Evolutionary conservation across 495 filamentous ascomycete species (phyloP).

Genomic region (Aspergillus bridgeri): DNA sequence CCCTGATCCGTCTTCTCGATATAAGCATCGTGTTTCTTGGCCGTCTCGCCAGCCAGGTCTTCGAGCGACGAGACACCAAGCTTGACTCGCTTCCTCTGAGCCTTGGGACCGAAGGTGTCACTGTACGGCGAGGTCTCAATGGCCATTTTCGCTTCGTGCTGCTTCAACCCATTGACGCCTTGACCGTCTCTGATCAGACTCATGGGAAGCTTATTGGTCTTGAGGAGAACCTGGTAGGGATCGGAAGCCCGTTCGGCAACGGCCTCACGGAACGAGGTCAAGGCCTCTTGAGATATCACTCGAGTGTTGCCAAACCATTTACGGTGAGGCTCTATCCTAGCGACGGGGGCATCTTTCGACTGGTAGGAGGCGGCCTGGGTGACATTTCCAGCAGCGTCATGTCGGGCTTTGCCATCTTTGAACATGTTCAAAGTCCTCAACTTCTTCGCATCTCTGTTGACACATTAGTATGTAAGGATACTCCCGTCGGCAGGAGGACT

Average conservation of each 20-base stretch:
- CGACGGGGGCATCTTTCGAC: slow-evolving; percentile 71
- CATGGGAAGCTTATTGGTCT: slow-evolving; percentile 92
- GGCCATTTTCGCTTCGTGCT: slow-evolving; percentile 91
- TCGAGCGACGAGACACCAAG: slow-evolving; percentile 73
- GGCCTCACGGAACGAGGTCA: slow-evolving; percentile 83
- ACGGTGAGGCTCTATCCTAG: slow-evolving; percentile 88
- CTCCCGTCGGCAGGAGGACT: not conserved
- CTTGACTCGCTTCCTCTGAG: slow-evolving; percentile 88
- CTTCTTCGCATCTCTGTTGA: slow-evolving; percentile 72
- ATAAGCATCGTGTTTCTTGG: slow-evolving; percentile 74
- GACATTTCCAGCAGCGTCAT: slow-evolving; percentile 73
- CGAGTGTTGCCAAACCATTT: slow-evolving; percentile 78
- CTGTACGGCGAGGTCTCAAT: slow-evolving; percentile 81
- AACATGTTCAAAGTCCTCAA: slow-evolving; percentile 80
- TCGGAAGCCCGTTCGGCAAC: slow-evolving; percentile 87
- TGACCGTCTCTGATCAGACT: slow-evolving; percentile 66
- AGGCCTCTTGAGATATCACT: slow-evolving; percentile 65
- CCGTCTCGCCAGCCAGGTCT: slow-evolving; percentile 76
- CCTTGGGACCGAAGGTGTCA: slow-evolving; percentile 92
- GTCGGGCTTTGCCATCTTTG: slow-evolving; percentile 74
- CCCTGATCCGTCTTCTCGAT: slow-evolving; percentile 72
- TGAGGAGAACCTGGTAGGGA: slow-evolving; percentile 87
- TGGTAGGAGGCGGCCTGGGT: slow-evolving; percentile 83
- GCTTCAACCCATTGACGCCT: slow-evolving; percentile 72
- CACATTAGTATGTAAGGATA: slow-evolving; percentile 16